A percentile compares a stretch with the other conserved stretches of the same genome.
Conservation (phyloP, 768 basidiomycete genomes). For the Hortiboletus flavorubellus region DNA sequence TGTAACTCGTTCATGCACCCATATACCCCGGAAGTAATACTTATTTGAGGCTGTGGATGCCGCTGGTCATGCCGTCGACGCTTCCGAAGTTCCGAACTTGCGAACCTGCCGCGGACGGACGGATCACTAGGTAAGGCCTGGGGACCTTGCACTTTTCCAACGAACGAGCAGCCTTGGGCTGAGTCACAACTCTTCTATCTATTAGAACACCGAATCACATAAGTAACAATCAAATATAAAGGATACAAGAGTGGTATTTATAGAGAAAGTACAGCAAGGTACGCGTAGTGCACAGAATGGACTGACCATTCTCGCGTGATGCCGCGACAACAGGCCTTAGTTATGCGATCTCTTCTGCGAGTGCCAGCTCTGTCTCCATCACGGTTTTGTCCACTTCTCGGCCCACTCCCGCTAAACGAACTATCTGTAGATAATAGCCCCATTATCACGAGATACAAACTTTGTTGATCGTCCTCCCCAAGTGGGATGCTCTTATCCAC, state of each 20-base stretch:
- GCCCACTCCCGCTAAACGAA: neutral
- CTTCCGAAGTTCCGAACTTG: too few species aligned
- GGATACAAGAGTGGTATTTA: neutral
- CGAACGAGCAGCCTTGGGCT: too few species aligned
- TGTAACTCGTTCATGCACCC: too few species aligned
- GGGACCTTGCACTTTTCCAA: too few species aligned
- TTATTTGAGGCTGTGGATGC: too few species aligned
- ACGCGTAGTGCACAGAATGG: neutral
- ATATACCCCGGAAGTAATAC: too few species aligned
- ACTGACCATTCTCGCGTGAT: neutral
- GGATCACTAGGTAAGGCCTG: too few species aligned
- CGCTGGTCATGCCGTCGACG: too few species aligned
- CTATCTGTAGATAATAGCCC: constrained; percentile 13
- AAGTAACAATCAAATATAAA: too few species aligned
- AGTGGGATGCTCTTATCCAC: constrained; percentile 29
- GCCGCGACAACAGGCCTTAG: neutral
- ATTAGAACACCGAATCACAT: neutral
- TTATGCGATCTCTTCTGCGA: neutral
- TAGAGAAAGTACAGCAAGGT: neutral
- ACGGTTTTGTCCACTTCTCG: neutral
- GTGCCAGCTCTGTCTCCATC: neutral
- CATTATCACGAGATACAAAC: constrained; percentile 30
- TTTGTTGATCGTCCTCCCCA: too few species aligned
- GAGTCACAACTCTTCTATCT: too few species aligned
- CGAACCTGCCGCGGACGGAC: too few species aligned